Conservation (phyloP, 345 rosid species). For the Eucalyptus paniculata region DNA sequence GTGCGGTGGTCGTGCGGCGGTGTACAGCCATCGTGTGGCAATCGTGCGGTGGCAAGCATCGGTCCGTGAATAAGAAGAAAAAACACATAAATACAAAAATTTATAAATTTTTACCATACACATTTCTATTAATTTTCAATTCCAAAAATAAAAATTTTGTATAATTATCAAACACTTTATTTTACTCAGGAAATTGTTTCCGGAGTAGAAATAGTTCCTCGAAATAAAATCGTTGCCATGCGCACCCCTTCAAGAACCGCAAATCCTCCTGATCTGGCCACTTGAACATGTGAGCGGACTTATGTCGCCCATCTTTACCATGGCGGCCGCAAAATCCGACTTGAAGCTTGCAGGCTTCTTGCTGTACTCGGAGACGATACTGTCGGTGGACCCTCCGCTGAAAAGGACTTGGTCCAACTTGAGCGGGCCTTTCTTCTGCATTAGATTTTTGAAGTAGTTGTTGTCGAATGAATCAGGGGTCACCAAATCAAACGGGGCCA, state of each 20-base stretch:
- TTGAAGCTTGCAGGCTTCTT: constrained; percentile 14
- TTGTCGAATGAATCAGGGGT: constrained; percentile 46
- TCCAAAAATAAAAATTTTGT: too few relatives aligned
- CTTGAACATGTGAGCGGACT: background rate
- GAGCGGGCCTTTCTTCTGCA: constrained; percentile 44
- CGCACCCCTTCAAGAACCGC: background rate
- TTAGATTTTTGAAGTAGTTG: constrained; percentile 30
- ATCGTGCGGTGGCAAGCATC: too few relatives aligned
- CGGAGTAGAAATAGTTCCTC: too few relatives aligned
- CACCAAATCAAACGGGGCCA: constrained; percentile 31
- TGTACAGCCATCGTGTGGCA: too few relatives aligned
- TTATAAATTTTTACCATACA: too few relatives aligned
- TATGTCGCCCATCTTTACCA: background rate
- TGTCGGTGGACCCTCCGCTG: constrained; percentile 25
- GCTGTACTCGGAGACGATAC: constrained; percentile 23
- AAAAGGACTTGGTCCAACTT: constrained; percentile 29
- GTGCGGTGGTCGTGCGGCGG: too few relatives aligned
- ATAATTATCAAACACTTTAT: too few relatives aligned
- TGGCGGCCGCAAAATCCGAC: background rate
- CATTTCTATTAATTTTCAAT: too few relatives aligned
- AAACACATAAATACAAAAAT: too few relatives aligned
- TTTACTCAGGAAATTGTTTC: too few relatives aligned
- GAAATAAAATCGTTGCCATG: fast-evolving
- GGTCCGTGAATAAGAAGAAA: too few relatives aligned
- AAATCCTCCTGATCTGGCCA: background rate